Evolutionary conservation across 129 eudicot species (phyloP), one percentile per base, ranked within the genome.

Genomic region (Tagetes patula): DNA sequence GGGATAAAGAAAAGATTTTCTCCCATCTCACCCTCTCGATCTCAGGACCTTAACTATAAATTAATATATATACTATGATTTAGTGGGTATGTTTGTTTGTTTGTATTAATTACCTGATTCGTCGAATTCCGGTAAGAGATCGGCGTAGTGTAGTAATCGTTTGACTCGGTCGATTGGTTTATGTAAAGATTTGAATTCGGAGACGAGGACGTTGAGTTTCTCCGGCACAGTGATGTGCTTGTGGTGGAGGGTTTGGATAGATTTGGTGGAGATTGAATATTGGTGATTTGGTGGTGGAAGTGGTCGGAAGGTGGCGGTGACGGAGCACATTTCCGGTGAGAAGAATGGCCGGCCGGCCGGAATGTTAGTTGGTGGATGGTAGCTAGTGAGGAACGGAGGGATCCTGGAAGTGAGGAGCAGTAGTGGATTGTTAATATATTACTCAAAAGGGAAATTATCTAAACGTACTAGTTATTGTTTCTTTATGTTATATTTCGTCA

Each of bases 111-210:
- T 64, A 3, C 60, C 45, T 4, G 89, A 83, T 38, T 84, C 84
- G 2, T 86, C 83, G 13, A 93, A 73, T 6, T 69, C 83, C 10
- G 92, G 95, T 2, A 87, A 74, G 38, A 82, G 81, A 1, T 69
- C 9, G 1, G 98, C 95, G 82, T 89, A 87, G 53, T 89, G 84
- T 3, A 93, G 67, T 14, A 93, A 40, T 12, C 90, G 81, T 65
- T 86, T 93, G 34, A 89, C 98, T 31, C 96, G 74, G 59, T 89
- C 98, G 65, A 93, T 86, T 8, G 96, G 96, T 67, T 85, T 80
- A 3, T 80, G 67, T 31, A 89, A 70, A 0, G 95, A 78, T 70
- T 77, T 85, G 82, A 93, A 93, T 40, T 93, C 95, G 0, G 80
- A 66, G 36, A 76, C 88, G 70, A 93, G 71, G 10, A 52, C 50